Conservation (phyloP, 495 filamentous ascomycete genomes). For the Penicillium roqueforti region DNA sequence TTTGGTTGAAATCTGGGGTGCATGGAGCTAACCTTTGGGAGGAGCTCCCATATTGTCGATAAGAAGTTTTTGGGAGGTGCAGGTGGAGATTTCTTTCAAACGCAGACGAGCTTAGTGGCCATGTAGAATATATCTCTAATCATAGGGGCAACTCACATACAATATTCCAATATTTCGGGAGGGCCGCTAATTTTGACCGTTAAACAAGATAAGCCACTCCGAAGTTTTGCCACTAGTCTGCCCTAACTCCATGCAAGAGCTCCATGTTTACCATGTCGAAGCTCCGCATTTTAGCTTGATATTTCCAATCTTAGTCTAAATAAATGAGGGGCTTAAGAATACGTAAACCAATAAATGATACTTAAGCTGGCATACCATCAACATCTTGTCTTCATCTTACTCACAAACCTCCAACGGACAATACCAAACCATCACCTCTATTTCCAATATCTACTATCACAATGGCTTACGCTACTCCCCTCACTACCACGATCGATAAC, state of each 20-base stretch:
- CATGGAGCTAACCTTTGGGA: slow-evolving; percentile 11
- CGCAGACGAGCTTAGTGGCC: not conserved
- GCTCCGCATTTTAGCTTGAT: not conserved
- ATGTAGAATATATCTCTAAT: not conserved
- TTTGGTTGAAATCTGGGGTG: slow-evolving; percentile 16
- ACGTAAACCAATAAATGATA: not conserved
- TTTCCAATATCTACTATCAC: slow-evolving; percentile 7
- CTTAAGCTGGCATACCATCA: not conserved
- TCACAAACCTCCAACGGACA: not conserved
- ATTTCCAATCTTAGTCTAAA: not conserved
- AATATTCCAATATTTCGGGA: not conserved
- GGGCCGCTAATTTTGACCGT: not conserved
- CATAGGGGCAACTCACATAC: too few relatives aligned
- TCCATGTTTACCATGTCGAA: not conserved
- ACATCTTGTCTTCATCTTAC: not conserved
- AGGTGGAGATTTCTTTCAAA: not conserved
- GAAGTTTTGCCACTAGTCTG: not conserved
- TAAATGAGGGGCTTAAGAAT: not conserved
- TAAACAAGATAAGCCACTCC: not conserved
- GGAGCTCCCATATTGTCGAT: slow-evolving; percentile 15
- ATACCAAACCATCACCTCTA: not conserved
- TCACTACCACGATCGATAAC: slow-evolving; percentile 34
- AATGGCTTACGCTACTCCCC: slow-evolving; percentile 28
- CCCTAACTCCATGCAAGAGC: slow-evolving; percentile 4
- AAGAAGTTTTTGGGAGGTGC: slow-evolving; percentile 4